Base-by-base conservation (phyloP, 768 basidiomycete species). In the Macrolepiota dolichaula region DNA sequence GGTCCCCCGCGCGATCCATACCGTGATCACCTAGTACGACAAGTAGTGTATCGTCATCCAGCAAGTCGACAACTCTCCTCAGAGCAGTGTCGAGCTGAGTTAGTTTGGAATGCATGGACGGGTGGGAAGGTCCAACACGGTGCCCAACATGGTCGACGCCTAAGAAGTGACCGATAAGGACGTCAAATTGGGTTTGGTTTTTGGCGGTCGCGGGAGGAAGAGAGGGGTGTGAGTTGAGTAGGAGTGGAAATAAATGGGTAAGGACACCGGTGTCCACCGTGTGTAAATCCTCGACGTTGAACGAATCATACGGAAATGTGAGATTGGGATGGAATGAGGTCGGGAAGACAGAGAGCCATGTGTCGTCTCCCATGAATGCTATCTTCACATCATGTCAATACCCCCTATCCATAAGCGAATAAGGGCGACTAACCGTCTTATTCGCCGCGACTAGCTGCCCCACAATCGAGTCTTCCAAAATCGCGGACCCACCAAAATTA, bases 141-240 rank as follows among this genome's bases (percentile, higher is more conserved):
- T 99, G 96, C 0, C 97, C 97, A 42, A 89, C 94, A 70, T 98
- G 97, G 71, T 98, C 97, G 2, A 98, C 93, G 13, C 97, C 97
- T 25, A 99, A 83, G 66, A 94, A 91, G 67, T 98, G 97, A 4
- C 92, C 96, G 27, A 99, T 83, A 24, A 96, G 77, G 61, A 98
- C 84, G 72, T 95, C 92, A 84, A 96, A 98, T 1, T 84, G 75
- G 17, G 76, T 74, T 0, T 76, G 72, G 17, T 68, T 61, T 3
- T 49, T 40, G 3, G 36, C 9, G 36, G 49, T 24, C 4, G 42
- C 6, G n/a, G 35, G 32, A 12, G 59, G 51, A 15, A 46, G 40
- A 1, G 35, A 37, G 17, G 59, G 59, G 49, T 61, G 59, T 10
- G 42, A 17, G 40, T 81, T 74, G 55, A 80, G 76, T 4, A 98